Conservation (phyloP, 768 basidiomycete genomes). For the Pleurotus cornucopiae region DNA sequence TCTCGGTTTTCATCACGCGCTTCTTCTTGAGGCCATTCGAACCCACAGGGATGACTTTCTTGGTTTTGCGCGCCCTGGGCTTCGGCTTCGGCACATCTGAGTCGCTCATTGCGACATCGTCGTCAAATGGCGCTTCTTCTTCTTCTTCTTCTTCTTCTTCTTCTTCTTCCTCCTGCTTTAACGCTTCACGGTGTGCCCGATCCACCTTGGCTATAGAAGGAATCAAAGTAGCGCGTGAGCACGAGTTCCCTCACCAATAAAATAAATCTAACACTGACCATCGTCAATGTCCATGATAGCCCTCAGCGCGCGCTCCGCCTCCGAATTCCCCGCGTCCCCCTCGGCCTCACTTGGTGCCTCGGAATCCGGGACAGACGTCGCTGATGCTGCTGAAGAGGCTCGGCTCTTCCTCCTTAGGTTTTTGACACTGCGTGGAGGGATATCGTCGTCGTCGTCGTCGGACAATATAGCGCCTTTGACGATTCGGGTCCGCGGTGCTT, state of each 20-base stretch:
- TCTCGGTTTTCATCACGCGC: constrained; percentile 56
- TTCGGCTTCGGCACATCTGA: constrained; percentile 25
- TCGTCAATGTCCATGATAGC: constrained; percentile 81
- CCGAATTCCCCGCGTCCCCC: constrained; percentile 13
- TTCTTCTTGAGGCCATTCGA: constrained; percentile 75
- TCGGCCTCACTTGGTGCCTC: constrained; percentile 25
- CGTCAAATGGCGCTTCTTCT: constrained; percentile 17
- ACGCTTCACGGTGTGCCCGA: constrained; percentile 18
- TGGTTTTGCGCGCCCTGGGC: constrained; percentile 39
- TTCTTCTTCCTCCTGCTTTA: neutral
- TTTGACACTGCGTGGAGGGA: constrained; percentile 17
- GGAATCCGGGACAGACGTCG: constrained; percentile 1
- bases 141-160: too few species aligned
- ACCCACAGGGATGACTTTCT: constrained; percentile 69
- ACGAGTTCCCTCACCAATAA: neutral
- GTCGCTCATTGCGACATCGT: constrained; percentile 33
- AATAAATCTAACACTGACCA: constrained; percentile 33
- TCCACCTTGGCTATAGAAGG: constrained; percentile 27
- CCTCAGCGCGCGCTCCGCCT: constrained; percentile 42
- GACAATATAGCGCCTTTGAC: constrained; percentile 51
- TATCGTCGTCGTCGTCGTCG: constrained; percentile 58
- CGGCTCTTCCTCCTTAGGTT: constrained; percentile 29
- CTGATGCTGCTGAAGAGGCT: constrained; percentile 14
- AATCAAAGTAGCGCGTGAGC: neutral
- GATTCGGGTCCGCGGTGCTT: constrained; percentile 21